Conservation (phyloP, 257 asterid species). For the Coffea eugenioides region DNA sequence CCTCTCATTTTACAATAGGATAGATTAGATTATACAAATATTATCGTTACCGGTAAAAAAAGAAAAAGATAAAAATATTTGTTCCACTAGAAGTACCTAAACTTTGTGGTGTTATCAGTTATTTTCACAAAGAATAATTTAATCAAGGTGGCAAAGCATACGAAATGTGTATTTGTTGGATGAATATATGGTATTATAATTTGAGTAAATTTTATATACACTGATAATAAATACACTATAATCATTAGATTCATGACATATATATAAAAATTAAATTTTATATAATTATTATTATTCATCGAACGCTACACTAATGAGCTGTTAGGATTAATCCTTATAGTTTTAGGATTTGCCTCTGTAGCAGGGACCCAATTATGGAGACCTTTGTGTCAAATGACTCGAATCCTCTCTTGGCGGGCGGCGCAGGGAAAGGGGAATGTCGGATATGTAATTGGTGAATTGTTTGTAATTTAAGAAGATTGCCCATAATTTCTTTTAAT, state of each 20-base stretch:
- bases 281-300: no score
- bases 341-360: background rate
- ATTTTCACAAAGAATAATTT: background rate
- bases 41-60: no score
- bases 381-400: conserved; percentile 10
- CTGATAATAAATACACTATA: no score
- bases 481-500: background rate
- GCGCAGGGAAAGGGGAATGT: conserved; percentile 5
- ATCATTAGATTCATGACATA: no score
- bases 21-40: no score
- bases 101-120: background rate
- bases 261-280: no score
- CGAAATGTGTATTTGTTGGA: background rate
- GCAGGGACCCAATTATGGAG: background rate
- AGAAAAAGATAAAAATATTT: background rate
- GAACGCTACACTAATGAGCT: no score
- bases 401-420: conserved; percentile 11
- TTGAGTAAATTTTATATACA: no score
- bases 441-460: background rate
- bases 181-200: background rate
- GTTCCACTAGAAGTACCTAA: background rate
- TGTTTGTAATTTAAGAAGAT: background rate
- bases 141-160: background rate
- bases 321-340: background rate
- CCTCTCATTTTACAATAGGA: no score